Evolutionary conservation across 495 filamentous ascomycete species (phyloP), one percentile per base, ranked within the genome.

Genomic region (Hypoxylon fuscum): DNA sequence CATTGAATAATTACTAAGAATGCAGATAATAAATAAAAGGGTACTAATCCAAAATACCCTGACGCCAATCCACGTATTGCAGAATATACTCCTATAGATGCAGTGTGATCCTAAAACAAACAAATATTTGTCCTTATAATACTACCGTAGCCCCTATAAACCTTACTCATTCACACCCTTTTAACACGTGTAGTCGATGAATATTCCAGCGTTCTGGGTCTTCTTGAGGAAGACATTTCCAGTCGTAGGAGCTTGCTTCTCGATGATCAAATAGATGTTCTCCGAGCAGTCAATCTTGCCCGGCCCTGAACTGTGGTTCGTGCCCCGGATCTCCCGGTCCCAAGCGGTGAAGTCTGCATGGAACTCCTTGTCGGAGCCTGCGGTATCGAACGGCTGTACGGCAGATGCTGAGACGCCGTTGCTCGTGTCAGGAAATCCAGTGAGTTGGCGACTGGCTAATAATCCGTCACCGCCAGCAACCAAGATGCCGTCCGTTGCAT

Each of bases 151-250:
- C 8, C 8, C 25, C 25, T 3, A 27, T 27, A n/a, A 27, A 27
- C 8, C 25, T 27, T 8, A 8, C 44, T 20, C 21, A 27, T 14
- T 12, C 3, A 20, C 31, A 18, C 1, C 3, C 14, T 23, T 14
- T 34, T 20, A 47, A 21, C 58, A 56, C 21, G 3, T 45, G 17
- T 51, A 62, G 5, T 62, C 37, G 34, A 62, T 31, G 25, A 55
- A 62, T 9, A 62, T 0, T 9, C 59, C 59, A 4, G 59, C 46
- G 2, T 41, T 46, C 11, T 15, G 18, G 8, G 37, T 56, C 45
- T 40, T 55, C 52, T 62, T 56, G n/a, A 62, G 21, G 22, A 22
- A 62, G 18, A 62, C 46, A 10, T 62, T 55, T 20, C 59, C 59
- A 3, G n/a, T 62, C 12, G 52, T 56, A 0, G 50, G 37, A 4